Evolutionary conservation across 2,329 filamentous ascomycete genomes (phyloP), one percentile per base, ranked within the genome.

Genomic region (Colletotrichum falcatum): DNA sequence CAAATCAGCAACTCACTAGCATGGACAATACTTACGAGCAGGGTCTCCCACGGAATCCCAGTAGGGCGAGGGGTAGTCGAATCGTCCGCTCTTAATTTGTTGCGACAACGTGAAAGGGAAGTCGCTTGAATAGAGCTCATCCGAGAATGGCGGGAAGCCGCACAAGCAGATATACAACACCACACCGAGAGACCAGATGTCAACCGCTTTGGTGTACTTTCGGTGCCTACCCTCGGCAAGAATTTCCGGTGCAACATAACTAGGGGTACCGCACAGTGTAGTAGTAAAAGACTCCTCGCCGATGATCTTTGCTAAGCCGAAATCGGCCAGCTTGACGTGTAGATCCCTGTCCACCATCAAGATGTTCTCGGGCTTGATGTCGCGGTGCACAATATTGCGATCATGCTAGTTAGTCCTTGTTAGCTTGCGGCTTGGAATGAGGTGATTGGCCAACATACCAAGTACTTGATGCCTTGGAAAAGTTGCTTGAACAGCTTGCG

Each of bases 341-440:
- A 98, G 83, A 42, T 96, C 87, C 77, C 94, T 94, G 81, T 98
- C 94, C 6, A 92, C 90, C 44, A 99, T 84, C 11, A 99, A 83
- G 42, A 99, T 98, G 77, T 98, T 98, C 79, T 98, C 95, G 0
- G 95, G 95, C 81, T 98, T 98, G 82, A 99, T 98, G 76, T 99
- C 96, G 68, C 96, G 92, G 80, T 99, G 96, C 6, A 98, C 95
- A 79, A 99, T 97, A 76, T 96, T 97, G 73, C 96, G 93, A 72
- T 98, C 96, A 79, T 99, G 96, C 95, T 98, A 69, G 44, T 39
- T 12, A 69, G 44, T 42, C 12, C 53, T 44, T 46, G 70, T 84
- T 60, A 84, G 79, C 46, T n/a, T 5, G n/a, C 16, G 20, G 20
- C 35, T 39, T 42, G n/a, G 2, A 39, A 39, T 26, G 2, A 49